Conservation (phyloP, 495 filamentous ascomycete genomes). For the Neurospora sublineolata region DNA sequence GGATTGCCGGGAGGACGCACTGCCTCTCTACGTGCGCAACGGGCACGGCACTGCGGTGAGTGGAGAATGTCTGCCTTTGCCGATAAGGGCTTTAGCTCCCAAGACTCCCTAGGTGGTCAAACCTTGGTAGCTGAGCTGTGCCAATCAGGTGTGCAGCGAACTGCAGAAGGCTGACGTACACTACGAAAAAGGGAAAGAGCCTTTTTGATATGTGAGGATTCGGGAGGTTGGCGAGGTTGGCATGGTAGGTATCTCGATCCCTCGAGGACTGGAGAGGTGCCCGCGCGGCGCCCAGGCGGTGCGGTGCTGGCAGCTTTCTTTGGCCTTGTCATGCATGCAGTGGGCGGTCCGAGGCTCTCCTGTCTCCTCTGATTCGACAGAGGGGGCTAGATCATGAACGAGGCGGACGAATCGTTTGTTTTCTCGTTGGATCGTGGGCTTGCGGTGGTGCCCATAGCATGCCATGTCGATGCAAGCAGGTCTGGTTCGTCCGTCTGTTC, state of each 20-base stretch:
- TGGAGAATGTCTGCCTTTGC: not conserved
- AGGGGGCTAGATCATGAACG: not conserved
- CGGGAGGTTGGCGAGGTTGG: not conserved
- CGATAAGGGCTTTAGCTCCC: not conserved
- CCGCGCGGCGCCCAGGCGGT: not conserved
- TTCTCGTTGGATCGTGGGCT: not conserved
- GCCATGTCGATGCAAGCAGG: not conserved
- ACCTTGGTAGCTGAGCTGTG: slow-evolving; percentile 4
- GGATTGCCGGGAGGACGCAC: not conserved
- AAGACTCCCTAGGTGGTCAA: not conserved
- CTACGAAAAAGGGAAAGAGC: slow-evolving; percentile 9
- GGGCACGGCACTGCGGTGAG: not conserved
- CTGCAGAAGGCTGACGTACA: slow-evolving; percentile 20
- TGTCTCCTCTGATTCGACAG: slow-evolving; percentile 10
- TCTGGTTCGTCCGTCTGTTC: not conserved
- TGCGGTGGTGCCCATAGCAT: not conserved
- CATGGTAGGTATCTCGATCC: not conserved
- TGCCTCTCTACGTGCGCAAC: not conserved
- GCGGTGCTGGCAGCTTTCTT: slow-evolving; percentile 10
- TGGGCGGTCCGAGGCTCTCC: not conserved
- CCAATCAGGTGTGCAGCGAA: slow-evolving; percentile 19
- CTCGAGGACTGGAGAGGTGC: not conserved
- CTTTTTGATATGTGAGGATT: not conserved
- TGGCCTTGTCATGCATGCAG: slow-evolving; percentile 16
- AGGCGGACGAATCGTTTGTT: not conserved